Evolutionary conservation across 768 basidiomycete genomes (phyloP).

Genomic region (Asterophora parasitica): DNA sequence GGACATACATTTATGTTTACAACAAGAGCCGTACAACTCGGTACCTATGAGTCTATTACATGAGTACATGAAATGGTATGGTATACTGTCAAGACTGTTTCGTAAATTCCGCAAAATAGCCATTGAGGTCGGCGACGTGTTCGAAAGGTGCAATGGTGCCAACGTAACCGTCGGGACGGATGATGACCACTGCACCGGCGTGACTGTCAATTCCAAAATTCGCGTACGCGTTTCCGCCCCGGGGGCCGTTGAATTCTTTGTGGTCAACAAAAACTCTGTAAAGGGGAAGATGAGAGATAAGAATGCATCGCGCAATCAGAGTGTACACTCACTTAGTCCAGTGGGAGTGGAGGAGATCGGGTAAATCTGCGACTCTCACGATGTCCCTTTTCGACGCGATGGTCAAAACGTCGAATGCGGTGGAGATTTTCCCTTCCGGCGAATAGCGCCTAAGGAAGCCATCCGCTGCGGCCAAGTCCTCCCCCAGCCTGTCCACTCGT

Average conservation of each 20-base stretch:
- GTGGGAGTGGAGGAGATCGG: constrained; percentile 42
- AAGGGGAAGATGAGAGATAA: not conserved
- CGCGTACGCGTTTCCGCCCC: constrained; percentile 52
- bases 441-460: constrained; percentile 28
- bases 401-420: constrained; percentile 39
- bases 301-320: not conserved
- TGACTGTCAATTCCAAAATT: constrained; percentile 45
- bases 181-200: constrained; percentile 46
- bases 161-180: constrained; percentile 66
- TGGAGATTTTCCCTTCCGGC: constrained; percentile 23
- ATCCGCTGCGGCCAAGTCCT: constrained; percentile 22
- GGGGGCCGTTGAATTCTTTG: constrained; percentile 33
- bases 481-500: constrained; percentile 28
- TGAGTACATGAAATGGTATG: not conserved
- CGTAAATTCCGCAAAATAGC: constrained; percentile 48
- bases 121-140: constrained; percentile 32
- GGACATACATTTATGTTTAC: too few species aligned
- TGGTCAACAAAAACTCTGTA: constrained; percentile 60
- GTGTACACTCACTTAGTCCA: constrained; percentile 50
- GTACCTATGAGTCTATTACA: too few species aligned
- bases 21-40: too few species aligned
- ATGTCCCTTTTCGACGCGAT: constrained; percentile 35
- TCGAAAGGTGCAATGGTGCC: constrained; percentile 49
- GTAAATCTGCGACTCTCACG: constrained; percentile 43
- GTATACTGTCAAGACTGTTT: constrained; percentile 4